Conservation (phyloP, 441 rosid genomes). For the Pelargonium citronellum region DNA sequence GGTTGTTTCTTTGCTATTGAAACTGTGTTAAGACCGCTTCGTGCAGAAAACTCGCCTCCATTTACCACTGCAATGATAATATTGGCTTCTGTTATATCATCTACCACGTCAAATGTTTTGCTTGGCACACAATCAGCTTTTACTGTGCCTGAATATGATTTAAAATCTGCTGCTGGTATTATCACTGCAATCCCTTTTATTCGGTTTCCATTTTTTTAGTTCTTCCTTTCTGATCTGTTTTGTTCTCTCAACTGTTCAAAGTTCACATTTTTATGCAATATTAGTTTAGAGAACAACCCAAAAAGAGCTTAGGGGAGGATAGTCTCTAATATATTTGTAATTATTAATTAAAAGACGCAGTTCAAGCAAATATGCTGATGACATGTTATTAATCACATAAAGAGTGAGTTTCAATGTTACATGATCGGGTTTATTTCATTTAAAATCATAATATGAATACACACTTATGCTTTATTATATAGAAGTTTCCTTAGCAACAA, state of each 20-base stretch:
- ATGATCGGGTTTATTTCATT: background rate
- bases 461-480: background rate
- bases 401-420: background rate
- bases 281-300: background rate
- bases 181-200: background rate
- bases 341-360: background rate
- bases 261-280: background rate
- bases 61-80: conserved; percentile 97
- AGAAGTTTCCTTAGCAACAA: background rate
- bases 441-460: background rate
- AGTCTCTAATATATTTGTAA: background rate
- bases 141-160: conserved; percentile 82
- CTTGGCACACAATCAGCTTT: conserved; percentile 91
- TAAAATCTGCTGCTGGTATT: conserved; percentile 95
- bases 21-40: conserved; percentile 84
- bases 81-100: conserved; percentile 87
- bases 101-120: conserved; percentile 83
- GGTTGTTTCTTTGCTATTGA: conserved; percentile 96
- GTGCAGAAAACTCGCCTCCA: conserved; percentile 94
- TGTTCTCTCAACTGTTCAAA: background rate
- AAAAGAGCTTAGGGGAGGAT: background rate
- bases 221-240: background rate
- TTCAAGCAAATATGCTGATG: background rate
- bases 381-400: background rate
- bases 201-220: background rate